A percentile compares a stretch with the other conserved stretches of the same genome.
Evolutionary conservation across 805 yeast species (phyloP).

Genomic region (Cephaloascus fragrans): DNA sequence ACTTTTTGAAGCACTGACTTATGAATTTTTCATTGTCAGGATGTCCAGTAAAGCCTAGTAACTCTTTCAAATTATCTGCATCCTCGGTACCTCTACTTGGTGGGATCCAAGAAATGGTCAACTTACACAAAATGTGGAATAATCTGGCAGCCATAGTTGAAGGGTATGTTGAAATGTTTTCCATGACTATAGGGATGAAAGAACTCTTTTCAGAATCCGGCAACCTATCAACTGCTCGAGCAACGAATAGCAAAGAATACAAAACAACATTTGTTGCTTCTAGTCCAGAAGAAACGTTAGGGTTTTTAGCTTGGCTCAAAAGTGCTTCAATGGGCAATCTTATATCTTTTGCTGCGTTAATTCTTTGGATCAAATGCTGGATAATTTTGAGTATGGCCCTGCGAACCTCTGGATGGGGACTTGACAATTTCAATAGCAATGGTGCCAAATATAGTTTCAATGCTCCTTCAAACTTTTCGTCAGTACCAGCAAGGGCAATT

Average conservation of each 20-base stretch:
- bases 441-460: constrained; percentile 66
- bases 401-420: constrained; percentile 58
- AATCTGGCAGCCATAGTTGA: constrained; percentile 40
- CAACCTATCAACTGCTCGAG: constrained; percentile 59
- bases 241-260: constrained; percentile 55
- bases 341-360: constrained; percentile 45
- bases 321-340: constrained; percentile 56
- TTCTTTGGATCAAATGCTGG: constrained; percentile 57
- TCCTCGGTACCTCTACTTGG: constrained; percentile 39
- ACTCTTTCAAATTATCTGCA: constrained; percentile 20
- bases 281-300: constrained; percentile 30
- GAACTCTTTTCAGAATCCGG: constrained; percentile 19
- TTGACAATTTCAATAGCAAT: constrained; percentile 64
- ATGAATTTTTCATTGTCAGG: constrained; percentile 35
- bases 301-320: constrained; percentile 51
- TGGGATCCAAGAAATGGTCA: constrained; percentile 37
- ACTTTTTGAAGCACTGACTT: constrained; percentile 36
- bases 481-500: constrained; percentile 65
- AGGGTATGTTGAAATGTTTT: constrained; percentile 31
- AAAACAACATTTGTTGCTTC: constrained; percentile 45
- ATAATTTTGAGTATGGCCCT: constrained; percentile 57
- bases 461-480: constrained; percentile 50
- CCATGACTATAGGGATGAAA: constrained; percentile 38
- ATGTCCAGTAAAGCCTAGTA: constrained; percentile 22
- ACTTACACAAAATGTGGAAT: constrained; percentile 49